phyloP scores from a whole-genome alignment of 2,329 filamentous ascomycete species.

The Macrophomina pseudophaseolina region DNA sequence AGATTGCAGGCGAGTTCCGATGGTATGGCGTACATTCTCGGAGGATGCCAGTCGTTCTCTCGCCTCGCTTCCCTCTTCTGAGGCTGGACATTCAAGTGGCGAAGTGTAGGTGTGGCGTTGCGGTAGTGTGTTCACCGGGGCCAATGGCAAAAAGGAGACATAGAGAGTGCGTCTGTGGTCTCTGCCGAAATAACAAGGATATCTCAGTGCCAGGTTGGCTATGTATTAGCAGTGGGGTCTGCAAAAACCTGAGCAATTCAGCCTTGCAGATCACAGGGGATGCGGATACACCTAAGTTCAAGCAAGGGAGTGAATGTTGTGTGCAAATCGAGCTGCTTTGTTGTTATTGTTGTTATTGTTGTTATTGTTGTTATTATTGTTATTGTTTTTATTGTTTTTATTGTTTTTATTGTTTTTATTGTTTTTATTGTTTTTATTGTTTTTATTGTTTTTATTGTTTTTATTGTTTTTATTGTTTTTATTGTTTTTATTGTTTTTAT shows the following conservation, averaged over 20 bases:
- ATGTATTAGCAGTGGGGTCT: background rate
- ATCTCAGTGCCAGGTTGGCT: background rate
- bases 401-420: too few relatives aligned
- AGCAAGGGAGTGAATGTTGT: background rate
- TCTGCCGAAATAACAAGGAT: background rate
- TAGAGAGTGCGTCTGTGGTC: background rate
- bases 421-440: too few relatives aligned
- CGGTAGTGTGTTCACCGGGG: background rate
- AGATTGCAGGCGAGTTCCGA: background rate
- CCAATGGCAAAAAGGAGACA: background rate
- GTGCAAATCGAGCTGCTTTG: too few relatives aligned
- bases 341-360: too few relatives aligned
- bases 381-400: too few relatives aligned
- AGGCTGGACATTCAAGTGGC: background rate
- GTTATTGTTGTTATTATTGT: too few relatives aligned
- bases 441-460: too few relatives aligned
- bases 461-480: too few relatives aligned
- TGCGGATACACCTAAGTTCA: background rate
- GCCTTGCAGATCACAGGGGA: background rate
- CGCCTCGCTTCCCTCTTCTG: conserved; percentile 1
- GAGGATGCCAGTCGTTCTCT: background rate
- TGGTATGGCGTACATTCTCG: conserved; percentile 18
- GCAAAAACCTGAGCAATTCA: background rate
- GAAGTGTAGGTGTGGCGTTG: background rate
- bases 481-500: too few relatives aligned